Evolutionary conservation across 1,284 basidiomycete species (phyloP).

Genomic region (Cyathus olla): DNA sequence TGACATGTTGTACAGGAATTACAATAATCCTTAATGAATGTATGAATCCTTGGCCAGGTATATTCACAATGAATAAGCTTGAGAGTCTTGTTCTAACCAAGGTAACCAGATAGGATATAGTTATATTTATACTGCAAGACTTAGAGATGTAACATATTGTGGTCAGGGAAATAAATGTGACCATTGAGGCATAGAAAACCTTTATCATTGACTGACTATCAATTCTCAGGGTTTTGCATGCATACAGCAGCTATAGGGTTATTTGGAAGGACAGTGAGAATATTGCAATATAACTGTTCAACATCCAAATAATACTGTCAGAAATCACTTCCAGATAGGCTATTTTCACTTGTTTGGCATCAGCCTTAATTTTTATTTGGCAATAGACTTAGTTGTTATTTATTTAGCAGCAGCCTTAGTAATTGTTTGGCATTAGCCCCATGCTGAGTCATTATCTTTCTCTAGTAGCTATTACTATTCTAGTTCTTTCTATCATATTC

Average conservation of each 20-base stretch:
- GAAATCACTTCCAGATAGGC: no score
- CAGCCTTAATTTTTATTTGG: no score
- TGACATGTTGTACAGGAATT: neutral
- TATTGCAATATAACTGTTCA: neutral
- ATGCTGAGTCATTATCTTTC: no score
- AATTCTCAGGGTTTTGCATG: neutral
- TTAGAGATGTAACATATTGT: neutral
- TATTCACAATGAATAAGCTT: neutral
- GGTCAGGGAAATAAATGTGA: conserved; percentile 2
- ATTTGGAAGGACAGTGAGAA: neutral
- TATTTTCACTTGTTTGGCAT: no score
- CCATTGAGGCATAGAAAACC: neutral
- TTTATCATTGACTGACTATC: neutral
- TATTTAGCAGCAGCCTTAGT: no score
- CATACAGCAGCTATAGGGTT: neutral
- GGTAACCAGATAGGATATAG: neutral
- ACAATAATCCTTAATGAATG: conserved; percentile 4
- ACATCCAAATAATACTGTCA: conserved; percentile 2
- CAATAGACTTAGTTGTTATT: no score
- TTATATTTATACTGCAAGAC: neutral
- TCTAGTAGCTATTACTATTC: no score
- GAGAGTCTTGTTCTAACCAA: conserved; percentile 3
- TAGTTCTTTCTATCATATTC: no score
- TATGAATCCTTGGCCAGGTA: neutral
- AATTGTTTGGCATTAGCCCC: no score